Percentiles rank a stretch among this genome's conserved stretches.
These are phyloP conservation scores for Ophiocordyceps camponoti-rufipedis DNA, from an alignment of 2,329 filamentous ascomycete genomes.

Conservation along the genomic window DNA sequence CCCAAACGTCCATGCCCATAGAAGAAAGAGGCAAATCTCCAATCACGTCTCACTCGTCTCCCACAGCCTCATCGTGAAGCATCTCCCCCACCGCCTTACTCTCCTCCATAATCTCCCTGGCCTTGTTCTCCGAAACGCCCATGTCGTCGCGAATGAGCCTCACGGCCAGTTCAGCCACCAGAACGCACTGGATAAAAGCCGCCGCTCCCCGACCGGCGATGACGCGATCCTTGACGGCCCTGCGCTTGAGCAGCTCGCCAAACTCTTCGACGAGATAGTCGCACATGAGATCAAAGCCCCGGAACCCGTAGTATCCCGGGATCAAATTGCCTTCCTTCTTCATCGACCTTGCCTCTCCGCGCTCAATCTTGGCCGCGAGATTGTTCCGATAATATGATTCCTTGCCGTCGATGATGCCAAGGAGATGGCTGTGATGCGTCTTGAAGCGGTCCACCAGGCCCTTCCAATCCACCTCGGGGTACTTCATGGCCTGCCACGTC, in stretches of 20 bases:
- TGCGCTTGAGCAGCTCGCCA: constrained; percentile 38
- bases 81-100: constrained; percentile 51
- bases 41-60: too few species aligned
- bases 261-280: constrained; percentile 47
- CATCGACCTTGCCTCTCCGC: constrained; percentile 41
- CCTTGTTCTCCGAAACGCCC: constrained; percentile 21
- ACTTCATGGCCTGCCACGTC: constrained; percentile 32
- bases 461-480: constrained; percentile 56
- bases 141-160: constrained; percentile 39
- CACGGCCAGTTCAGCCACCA: constrained; percentile 54
- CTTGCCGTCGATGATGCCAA: constrained; percentile 39
- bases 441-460: constrained; percentile 38
- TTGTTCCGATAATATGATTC: constrained; percentile 41
- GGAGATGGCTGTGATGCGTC: constrained; percentile 34
- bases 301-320: constrained; percentile 70
- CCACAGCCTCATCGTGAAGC: constrained; percentile 37
- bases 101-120: constrained; percentile 40
- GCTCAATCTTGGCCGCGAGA: constrained; percentile 34
- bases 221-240: constrained; percentile 43
- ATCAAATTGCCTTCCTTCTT: constrained; percentile 39
- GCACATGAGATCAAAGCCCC: constrained; percentile 54
- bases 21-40: too few species aligned
- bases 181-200: constrained; percentile 52
- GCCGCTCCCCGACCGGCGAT: constrained; percentile 49
- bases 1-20: too few species aligned